Percentiles rank a stretch among this genome's conserved stretches.
Evolutionary conservation across 202 grass and related monocot genomes (phyloP).

Genomic region (Digitaria exilis): DNA sequence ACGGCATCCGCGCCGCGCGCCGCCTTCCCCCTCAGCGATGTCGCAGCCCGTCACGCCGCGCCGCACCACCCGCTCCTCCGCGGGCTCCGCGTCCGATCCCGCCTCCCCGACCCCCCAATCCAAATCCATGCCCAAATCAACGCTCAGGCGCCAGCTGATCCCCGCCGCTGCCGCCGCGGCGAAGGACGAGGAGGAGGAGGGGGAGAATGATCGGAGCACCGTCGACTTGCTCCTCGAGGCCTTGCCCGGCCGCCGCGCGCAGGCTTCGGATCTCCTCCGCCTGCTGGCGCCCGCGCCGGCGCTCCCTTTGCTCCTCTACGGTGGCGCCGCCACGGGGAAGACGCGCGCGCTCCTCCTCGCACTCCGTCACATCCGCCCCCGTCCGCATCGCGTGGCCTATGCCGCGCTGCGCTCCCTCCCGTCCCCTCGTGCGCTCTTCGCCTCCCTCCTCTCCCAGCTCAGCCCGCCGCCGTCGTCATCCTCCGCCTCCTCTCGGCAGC

Average conservation of each 20-base stretch:
- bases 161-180: not conserved
- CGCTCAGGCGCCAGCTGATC: conserved; percentile 14
- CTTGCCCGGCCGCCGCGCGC: conserved; percentile 56
- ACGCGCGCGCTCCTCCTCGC: conserved; percentile 74
- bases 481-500: conserved; percentile 44
- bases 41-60: conserved; percentile 52
- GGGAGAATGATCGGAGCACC: not conserved
- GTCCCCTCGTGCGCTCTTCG: conserved; percentile 58
- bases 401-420: conserved; percentile 70
- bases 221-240: conserved; percentile 35
- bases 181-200: not conserved
- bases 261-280: conserved; percentile 69
- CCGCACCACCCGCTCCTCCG: conserved; percentile 54
- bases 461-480: conserved; percentile 20
- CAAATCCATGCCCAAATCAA: conserved; percentile 40
- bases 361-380: conserved; percentile 48
- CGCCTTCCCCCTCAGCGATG: conserved; percentile 28
- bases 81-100: not conserved
- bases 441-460: conserved; percentile 72
- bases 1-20: conserved; percentile 16
- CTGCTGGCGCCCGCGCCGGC: conserved; percentile 64
- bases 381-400: conserved; percentile 53
- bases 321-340: conserved; percentile 71
- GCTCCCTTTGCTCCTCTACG: conserved; percentile 65
- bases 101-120: conserved; percentile 34